Evolutionary conservation across 345 rosid species (phyloP).

Genomic region (Pugionium dolabratum): DNA sequence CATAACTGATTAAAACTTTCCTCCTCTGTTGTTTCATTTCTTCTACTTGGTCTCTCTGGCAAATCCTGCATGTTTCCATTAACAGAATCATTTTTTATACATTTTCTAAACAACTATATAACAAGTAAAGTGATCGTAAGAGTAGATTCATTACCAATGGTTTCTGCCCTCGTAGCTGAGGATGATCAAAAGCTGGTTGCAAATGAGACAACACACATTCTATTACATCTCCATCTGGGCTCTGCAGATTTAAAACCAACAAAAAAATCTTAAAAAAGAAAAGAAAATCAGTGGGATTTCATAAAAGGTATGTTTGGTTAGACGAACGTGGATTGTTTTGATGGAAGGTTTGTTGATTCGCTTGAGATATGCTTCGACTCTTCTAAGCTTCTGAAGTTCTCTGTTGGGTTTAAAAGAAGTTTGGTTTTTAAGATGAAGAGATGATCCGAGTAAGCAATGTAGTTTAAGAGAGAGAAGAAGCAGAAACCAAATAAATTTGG

Average conservation of each 20-base stretch:
- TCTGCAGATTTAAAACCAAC: conserved; percentile 47
- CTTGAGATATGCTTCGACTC: conserved; percentile 57
- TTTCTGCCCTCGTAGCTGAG: conserved; percentile 68
- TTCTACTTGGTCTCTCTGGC: conserved; percentile 59
- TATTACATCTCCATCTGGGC: conserved; percentile 94
- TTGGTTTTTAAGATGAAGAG: conserved; percentile 47
- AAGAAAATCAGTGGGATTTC: neutral
- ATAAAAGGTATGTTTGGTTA: conserved; percentile 11
- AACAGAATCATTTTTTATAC: neutral
- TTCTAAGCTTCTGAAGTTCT: conserved; percentile 54
- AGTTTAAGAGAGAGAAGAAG: conserved; percentile 47
- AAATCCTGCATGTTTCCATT: conserved; percentile 53
- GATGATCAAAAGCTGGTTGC: conserved; percentile 97
- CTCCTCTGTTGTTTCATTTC: conserved; percentile 46
- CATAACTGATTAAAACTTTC: conserved; percentile 67
- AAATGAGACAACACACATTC: conserved; percentile 82
- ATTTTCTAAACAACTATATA: neutral
- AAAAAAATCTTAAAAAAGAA: conserved; percentile 3
- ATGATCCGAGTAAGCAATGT: conserved; percentile 43
- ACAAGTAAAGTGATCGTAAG: neutral
- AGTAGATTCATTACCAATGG: conserved; percentile 53
- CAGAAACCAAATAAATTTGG: conserved; percentile 53
- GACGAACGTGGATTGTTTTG: conserved; percentile 71
- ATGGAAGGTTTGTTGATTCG: conserved; percentile 84
- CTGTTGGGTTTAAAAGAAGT: conserved; percentile 51